A percentile compares a stretch with the other conserved stretches of the same genome.
phyloP scores from a whole-genome alignment of 2,329 filamentous ascomycete genomes.

The Pezizomycotina sp. region DNA sequence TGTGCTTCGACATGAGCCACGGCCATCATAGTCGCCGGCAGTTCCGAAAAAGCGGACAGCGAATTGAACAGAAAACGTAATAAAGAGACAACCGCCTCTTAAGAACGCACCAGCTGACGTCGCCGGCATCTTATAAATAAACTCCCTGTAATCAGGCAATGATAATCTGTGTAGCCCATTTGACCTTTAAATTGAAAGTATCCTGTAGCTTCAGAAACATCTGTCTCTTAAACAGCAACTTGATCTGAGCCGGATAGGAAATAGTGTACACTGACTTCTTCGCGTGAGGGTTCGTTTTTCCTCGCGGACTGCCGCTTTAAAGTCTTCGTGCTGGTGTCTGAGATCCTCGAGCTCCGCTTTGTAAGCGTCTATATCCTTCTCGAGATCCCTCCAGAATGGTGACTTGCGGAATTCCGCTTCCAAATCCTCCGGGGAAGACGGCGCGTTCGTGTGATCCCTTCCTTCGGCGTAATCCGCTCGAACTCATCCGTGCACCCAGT shows the following conservation, averaged over 20 bases:
- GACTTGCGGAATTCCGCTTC: constrained; percentile 51
- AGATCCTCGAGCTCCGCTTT: constrained; percentile 41
- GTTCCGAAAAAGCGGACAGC: too few relatives aligned
- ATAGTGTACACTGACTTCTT: constrained; percentile 62
- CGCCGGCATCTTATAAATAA: too few relatives aligned
- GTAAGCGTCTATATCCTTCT: constrained; percentile 45
- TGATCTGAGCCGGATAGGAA: constrained; percentile 53
- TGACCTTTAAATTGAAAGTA: constrained; percentile 55
- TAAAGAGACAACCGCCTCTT: constrained; percentile 43
- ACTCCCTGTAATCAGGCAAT: too few relatives aligned
- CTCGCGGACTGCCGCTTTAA: constrained; percentile 47
- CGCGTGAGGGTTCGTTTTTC: constrained; percentile 53
- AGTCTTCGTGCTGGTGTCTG: constrained; percentile 45
- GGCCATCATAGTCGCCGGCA: too few relatives aligned
- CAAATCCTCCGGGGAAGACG: constrained; percentile 53
- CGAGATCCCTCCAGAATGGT: constrained; percentile 41
- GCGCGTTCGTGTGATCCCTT: constrained; percentile 48
- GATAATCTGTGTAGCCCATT: constrained; percentile 54
- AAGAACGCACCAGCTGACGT: constrained; percentile 47
- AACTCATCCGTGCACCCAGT: constrained; percentile 59
- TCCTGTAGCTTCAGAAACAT: constrained; percentile 66
- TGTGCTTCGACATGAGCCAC: too few relatives aligned
- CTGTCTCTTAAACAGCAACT: constrained; percentile 44
- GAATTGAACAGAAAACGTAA: too few relatives aligned
- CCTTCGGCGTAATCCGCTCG: constrained; percentile 48